phyloP scores from a whole-genome alignment of 2,329 filamentous ascomycete genomes.

The Stagonosporopsis rhizophila region DNA sequence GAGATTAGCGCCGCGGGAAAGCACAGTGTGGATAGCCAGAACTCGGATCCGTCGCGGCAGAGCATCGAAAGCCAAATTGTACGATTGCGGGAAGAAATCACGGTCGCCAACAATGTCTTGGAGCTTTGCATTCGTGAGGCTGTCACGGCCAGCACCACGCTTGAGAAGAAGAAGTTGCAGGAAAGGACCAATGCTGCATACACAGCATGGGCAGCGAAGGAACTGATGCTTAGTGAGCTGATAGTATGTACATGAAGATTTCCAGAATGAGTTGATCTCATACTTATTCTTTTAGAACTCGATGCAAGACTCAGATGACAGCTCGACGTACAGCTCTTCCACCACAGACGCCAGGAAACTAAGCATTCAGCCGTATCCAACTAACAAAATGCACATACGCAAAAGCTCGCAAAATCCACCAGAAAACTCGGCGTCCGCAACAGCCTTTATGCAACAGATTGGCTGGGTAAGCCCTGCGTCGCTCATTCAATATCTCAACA shows the following conservation, averaged over 20 bases:
- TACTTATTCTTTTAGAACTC: conserved; percentile 8
- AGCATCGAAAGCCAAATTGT: conserved; percentile 12
- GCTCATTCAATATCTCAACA: conserved; percentile 17
- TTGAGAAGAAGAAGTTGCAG: conserved; percentile 18
- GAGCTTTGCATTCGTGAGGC: conserved; percentile 19
- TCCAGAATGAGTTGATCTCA: too few species aligned
- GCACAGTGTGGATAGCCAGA: conserved; percentile 14
- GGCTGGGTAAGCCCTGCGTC: conserved; percentile 20
- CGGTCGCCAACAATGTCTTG: conserved; percentile 13
- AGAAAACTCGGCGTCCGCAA: conserved; percentile 14
- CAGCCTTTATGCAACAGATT: conserved; percentile 19
- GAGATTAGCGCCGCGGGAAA: conserved; percentile 14
- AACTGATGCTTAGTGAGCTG: conserved; percentile 13
- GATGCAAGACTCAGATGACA: conserved; percentile 16
- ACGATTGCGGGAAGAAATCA: conserved; percentile 13
- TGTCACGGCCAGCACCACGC: conserved; percentile 11
- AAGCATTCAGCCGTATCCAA: conserved; percentile 17
- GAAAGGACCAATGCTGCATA: conserved; percentile 19
- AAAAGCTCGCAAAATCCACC: conserved; percentile 7
- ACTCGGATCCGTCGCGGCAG: conserved; percentile 10
- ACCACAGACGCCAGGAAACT: conserved; percentile 5
- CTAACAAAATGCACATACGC: conserved; percentile 13
- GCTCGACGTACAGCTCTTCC: conserved; percentile 16
- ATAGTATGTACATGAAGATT: background rate
- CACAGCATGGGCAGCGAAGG: conserved; percentile 18